phyloP scores from a whole-genome alignment of 768 basidiomycete species.

The Amyloporia xantha region DNA sequence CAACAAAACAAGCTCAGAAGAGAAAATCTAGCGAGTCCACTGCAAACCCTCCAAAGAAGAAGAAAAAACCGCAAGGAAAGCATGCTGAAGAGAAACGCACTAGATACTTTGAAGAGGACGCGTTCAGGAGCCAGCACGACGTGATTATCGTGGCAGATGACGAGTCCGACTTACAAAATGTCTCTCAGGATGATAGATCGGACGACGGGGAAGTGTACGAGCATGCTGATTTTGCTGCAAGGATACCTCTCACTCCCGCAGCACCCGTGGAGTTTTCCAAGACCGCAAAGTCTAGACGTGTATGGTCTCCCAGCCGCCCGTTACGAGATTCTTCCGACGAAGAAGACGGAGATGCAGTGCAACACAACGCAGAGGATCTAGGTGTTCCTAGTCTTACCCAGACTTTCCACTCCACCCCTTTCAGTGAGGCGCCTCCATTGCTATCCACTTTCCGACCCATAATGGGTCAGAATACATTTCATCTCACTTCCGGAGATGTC shows the following conservation, averaged over 20 bases:
- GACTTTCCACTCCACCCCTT: too few relatives aligned
- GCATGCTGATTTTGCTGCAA: neutral
- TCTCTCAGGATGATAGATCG: constrained; percentile 30
- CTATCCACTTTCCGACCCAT: constrained; percentile 49
- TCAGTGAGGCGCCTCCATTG: constrained; percentile 13
- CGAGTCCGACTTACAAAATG: constrained; percentile 13
- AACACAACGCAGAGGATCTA: too few relatives aligned
- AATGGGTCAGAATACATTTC: constrained; percentile 39
- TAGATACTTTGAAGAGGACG: constrained; percentile 32
- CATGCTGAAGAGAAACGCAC: constrained; percentile 8
- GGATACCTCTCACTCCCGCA: neutral
- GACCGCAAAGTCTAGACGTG: constrained; percentile 20
- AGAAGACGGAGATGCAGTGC: too few relatives aligned
- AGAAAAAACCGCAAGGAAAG: constrained; percentile 19
- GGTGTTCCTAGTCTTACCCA: too few relatives aligned
- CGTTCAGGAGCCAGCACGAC: constrained; percentile 32
- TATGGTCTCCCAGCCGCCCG: constrained; percentile 57
- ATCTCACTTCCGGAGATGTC: constrained; percentile 35
- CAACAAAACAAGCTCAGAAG: constrained; percentile 32
- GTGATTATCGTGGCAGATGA: constrained; percentile 13
- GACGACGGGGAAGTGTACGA: constrained; percentile 21
- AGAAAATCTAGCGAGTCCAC: constrained; percentile 35
- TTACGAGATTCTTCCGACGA: constrained; percentile 26
- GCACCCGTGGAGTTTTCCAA: neutral
- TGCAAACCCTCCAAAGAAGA: constrained; percentile 21